Conservation (phyloP, 2,329 filamentous ascomycete species). For the Pseudocercospora macadamiae region DNA sequence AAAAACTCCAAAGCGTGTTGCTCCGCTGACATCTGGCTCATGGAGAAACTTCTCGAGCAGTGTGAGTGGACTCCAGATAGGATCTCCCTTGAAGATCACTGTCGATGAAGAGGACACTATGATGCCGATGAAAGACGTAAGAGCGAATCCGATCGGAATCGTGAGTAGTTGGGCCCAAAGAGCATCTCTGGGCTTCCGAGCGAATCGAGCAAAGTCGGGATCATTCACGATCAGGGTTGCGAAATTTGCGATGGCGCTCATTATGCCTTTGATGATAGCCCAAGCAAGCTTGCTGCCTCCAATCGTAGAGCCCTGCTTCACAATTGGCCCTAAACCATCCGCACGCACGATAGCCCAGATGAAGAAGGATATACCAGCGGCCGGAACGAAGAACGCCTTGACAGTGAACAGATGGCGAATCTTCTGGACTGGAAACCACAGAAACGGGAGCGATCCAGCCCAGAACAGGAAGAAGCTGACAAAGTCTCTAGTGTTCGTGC, state of each 20-base stretch:
- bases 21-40: not conserved
- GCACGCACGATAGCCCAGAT: constrained; percentile 84
- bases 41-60: constrained; percentile 1
- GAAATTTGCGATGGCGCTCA: constrained; percentile 89
- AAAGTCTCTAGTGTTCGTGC: constrained; percentile 75
- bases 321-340: constrained; percentile 79
- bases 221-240: constrained; percentile 71
- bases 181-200: constrained; percentile 72
- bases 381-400: constrained; percentile 82
- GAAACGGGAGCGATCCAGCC: constrained; percentile 75
- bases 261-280: constrained; percentile 82
- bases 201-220: constrained; percentile 79
- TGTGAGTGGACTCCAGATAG: constrained; percentile 3
- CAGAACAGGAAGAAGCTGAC: constrained; percentile 87
- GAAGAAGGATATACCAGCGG: constrained; percentile 82
- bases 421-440: constrained; percentile 88
- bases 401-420: constrained; percentile 91
- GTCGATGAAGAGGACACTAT: constrained; percentile 46
- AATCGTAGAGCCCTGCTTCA: constrained; percentile 66
- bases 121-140: constrained; percentile 72
- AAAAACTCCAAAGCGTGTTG: constrained; percentile 51
- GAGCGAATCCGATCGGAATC: constrained; percentile 51
- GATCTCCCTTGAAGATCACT: constrained; percentile 3
- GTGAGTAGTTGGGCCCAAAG: constrained; percentile 74
- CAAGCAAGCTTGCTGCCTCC: constrained; percentile 74